Evolutionary conservation across 768 basidiomycete genomes (phyloP), one percentile per base, ranked within the genome.

Genomic region (Rhizopogon rudus): DNA sequence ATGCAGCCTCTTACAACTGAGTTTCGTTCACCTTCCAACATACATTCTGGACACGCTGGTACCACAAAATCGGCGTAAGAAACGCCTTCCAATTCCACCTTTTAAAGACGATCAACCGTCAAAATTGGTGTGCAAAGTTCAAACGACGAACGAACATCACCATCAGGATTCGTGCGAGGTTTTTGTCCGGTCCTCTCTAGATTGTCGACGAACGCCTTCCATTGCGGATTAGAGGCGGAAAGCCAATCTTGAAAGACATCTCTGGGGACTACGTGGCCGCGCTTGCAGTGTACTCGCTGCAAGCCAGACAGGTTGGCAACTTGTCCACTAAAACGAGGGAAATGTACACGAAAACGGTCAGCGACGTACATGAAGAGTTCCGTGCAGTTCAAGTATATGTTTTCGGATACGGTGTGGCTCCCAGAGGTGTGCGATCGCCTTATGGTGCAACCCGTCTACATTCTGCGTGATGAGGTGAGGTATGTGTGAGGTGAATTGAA

Each of bases 381-480:
- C 94, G 67, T 98, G 94, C 7, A 98, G 79, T 66, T 96, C 92
- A 22, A 97, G 74, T 43, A 93, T 84, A 25, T 71, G 67, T 60
- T 68, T 51, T 59, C 71, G 48, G 68, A 72, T 65, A 20, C 61
- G 65, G n/a, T 64, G 65, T 51, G 67, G 71, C 57, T 65, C 71
- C 71, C 69, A 73, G 57, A 79, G 76, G 65, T 72, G 70, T 37
- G 70, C 54, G 17, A 89, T 70, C 7, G 92, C 90, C 71, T 91
- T 92, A 51, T 85, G 85, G 64, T 98, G 95, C 6, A 98, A 81
- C 2, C 93, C 94, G 64, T 98, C 96, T n/a, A 98, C 95, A 61
- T 91, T 91, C 69, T 87, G 88, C 0, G 96, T 98, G 58, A 98
- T 83, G 33, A 94, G 68, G 28, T 74, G 72, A 20, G 78, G 70